These are phyloP conservation scores for Entoloma clypeatum DNA, from an alignment of 1,284 basidiomycete species.

Conservation along the genomic window DNA sequence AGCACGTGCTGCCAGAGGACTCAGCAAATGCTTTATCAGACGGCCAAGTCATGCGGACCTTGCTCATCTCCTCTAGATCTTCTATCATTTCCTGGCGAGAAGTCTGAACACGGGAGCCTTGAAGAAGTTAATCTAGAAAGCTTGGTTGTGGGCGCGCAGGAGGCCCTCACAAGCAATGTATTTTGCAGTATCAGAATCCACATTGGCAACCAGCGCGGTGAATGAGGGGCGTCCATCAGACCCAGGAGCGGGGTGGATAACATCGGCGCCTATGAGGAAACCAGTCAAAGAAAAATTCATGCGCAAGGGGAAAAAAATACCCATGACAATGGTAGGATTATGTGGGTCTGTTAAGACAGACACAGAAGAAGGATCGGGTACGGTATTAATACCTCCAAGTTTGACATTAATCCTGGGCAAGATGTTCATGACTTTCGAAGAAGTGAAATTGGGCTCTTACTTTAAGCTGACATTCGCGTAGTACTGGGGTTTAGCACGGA, in stretches of 20 bases:
- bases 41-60: slow-evolving; percentile 30
- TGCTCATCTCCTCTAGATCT: slow-evolving; percentile 59
- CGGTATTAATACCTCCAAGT: slow-evolving; percentile 72
- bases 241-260: slow-evolving; percentile 75
- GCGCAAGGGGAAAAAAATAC: slow-evolving; percentile 28
- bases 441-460: slow-evolving; percentile 36
- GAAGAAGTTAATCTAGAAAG: background rate
- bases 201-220: slow-evolving; percentile 69
- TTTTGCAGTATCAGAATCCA: slow-evolving; percentile 62
- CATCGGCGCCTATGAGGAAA: slow-evolving; percentile 55
- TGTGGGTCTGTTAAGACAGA: slow-evolving; percentile 59
- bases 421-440: slow-evolving; percentile 7
- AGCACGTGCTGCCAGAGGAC: slow-evolving; percentile 41
- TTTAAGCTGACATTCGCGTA: slow-evolving; percentile 78
- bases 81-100: slow-evolving; percentile 73
- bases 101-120: slow-evolving; percentile 59
- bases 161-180: slow-evolving; percentile 47
- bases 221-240: slow-evolving; percentile 71
- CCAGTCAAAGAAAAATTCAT: slow-evolving; percentile 6
- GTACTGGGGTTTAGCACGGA: slow-evolving; percentile 64
- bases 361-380: slow-evolving; percentile 62
- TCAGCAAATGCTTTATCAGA: background rate
- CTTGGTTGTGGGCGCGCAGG: slow-evolving; percentile 11
- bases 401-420: slow-evolving; percentile 72
- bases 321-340: slow-evolving; percentile 76